phyloP scores from a whole-genome alignment of 208 protist genomes.

The Acanthamoeba lenticulata region DNA sequence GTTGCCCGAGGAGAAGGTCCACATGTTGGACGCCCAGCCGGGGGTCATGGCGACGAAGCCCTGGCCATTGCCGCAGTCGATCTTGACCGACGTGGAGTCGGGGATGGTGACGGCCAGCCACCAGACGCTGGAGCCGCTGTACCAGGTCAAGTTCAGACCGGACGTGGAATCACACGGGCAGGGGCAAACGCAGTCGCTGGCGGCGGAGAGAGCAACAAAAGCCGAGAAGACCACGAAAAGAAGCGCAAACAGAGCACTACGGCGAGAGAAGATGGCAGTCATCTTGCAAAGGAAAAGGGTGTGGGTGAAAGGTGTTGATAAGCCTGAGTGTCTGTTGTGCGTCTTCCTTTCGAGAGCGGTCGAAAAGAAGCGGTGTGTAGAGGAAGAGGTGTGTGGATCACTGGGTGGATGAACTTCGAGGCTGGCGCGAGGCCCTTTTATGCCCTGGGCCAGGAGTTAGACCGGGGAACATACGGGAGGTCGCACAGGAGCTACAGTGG shows the following conservation, averaged over 20 bases:
- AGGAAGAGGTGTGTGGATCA: not conserved
- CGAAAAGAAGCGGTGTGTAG: not conserved
- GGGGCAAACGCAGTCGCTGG: not conserved
- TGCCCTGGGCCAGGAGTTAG: not conserved
- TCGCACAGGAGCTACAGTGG: not conserved
- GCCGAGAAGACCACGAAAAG: not conserved
- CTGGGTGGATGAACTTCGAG: not conserved
- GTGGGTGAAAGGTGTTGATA: not conserved
- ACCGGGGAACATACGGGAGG: not conserved
- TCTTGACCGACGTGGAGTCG: constrained; percentile 35
- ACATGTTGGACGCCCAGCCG: constrained; percentile 51
- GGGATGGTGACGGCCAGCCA: constrained; percentile 58
- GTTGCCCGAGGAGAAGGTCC: constrained; percentile 49
- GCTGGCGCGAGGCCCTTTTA: not conserved
- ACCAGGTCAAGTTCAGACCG: not conserved
- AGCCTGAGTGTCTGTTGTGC: not conserved
- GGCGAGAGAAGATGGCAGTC: not conserved
- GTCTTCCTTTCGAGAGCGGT: not conserved
- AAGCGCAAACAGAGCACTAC: not conserved
- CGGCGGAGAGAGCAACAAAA: not conserved
- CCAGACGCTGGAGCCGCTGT: constrained; percentile 44
- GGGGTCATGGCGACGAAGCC: constrained; percentile 23
- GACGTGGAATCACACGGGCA: not conserved
- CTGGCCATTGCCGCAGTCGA: constrained; percentile 56
- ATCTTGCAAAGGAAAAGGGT: not conserved